Conservation (phyloP, 345 rosid genomes). For the Eucalyptus polybractea region DNA sequence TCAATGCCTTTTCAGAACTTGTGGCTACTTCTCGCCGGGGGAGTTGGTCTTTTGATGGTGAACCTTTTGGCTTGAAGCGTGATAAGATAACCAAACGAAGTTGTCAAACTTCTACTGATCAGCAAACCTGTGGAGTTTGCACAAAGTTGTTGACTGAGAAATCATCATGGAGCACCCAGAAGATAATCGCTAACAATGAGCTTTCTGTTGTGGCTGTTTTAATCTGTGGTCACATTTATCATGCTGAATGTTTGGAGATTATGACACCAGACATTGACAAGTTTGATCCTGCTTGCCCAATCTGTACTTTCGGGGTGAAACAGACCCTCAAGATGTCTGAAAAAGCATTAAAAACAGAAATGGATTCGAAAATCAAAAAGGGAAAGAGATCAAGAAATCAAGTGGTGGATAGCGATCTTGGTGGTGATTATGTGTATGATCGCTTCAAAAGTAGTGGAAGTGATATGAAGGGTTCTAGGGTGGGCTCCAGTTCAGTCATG, state of each 20-base stretch:
- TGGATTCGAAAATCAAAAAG: constrained; percentile 56
- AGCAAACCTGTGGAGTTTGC: constrained; percentile 85
- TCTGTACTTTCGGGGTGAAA: constrained; percentile 86
- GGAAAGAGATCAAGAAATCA: constrained; percentile 58
- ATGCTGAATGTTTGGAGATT: constrained; percentile 91
- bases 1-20: constrained; percentile 73
- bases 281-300: constrained; percentile 87
- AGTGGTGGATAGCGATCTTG: constrained; percentile 50
- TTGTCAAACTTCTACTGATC: constrained; percentile 30
- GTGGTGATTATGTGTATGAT: constrained; percentile 37
- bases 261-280: constrained; percentile 69
- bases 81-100: constrained; percentile 35
- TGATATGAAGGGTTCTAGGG: constrained; percentile 44
- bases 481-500: constrained; percentile 54
- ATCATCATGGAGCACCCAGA: constrained; percentile 73
- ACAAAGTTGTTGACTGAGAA: constrained; percentile 61
- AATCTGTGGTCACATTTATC: constrained; percentile 92
- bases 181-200: constrained; percentile 49
- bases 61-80: constrained; percentile 26
- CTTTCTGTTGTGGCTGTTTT: constrained; percentile 65
- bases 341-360: constrained; percentile 67
- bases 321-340: constrained; percentile 60
- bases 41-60: constrained; percentile 53
- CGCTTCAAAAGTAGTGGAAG: constrained; percentile 15
- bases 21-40: constrained; percentile 54